A percentile compares a stretch with the other conserved stretches of the same genome.
These are phyloP conservation scores for Vitellaria paradoxa DNA, from an alignment of 179 eudicot species.

Conservation along the genomic window DNA sequence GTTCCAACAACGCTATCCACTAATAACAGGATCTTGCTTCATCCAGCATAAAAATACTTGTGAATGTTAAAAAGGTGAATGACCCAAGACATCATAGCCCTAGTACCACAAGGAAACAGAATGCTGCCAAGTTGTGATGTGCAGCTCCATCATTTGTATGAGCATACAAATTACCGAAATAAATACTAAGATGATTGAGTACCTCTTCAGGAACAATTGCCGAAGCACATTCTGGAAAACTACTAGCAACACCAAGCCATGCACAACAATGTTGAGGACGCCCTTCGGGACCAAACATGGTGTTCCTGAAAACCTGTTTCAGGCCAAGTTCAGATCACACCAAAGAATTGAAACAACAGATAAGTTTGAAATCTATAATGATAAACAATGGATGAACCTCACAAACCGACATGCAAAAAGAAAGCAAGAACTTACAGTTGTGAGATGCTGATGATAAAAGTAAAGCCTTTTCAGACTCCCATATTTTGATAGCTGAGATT, in stretches of 20 bases:
- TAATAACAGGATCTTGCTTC: not conserved
- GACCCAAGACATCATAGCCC: not conserved
- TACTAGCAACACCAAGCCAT: conserved; percentile 99
- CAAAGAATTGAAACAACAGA: conserved; percentile 8
- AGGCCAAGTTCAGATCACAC: conserved; percentile 15
- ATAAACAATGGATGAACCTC: conserved; percentile 4
- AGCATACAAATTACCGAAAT: conserved; percentile 12
- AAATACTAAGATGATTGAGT: conserved; percentile 16
- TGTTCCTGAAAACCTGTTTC: conserved; percentile 90
- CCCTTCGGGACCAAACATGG: conserved; percentile 99
- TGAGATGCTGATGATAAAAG: conserved; percentile 98
- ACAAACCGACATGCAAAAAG: conserved; percentile 12
- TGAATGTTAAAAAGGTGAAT: not conserved
- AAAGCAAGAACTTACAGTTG: conserved; percentile 60
- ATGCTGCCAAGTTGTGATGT: not conserved
- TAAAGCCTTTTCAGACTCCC: conserved; percentile 95
- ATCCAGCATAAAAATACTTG: conserved; percentile 7
- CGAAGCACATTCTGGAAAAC: conserved; percentile 98
- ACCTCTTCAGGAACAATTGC: conserved; percentile 98
- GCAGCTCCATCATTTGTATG: not conserved
- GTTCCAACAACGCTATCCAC: not conserved
- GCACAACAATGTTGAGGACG: conserved; percentile 99
- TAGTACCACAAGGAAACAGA: not conserved
- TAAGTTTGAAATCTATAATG: conserved; percentile 4
- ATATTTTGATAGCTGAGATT: conserved; percentile 82